These are phyloP conservation scores for Pleurotus ostreatus DNA, from an alignment of 768 basidiomycete genomes.

Conservation along the genomic window DNA sequence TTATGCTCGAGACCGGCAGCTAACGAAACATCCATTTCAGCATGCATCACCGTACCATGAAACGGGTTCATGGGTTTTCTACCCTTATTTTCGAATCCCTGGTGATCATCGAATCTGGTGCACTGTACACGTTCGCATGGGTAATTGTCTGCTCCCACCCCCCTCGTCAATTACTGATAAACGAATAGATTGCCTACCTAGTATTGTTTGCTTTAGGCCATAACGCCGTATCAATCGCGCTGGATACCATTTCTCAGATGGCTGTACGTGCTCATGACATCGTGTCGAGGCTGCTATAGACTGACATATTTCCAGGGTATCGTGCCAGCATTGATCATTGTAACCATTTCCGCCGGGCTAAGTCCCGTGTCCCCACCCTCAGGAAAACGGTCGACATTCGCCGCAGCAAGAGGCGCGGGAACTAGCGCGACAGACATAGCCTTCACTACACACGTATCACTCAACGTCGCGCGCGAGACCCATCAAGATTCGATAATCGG, in stretches of 20 bases:
- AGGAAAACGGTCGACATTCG: background rate
- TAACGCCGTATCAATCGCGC: background rate
- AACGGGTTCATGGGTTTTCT: conserved; percentile 2
- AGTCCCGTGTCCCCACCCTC: conserved; percentile 5
- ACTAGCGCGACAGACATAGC: conserved; percentile 4
- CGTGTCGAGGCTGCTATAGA: background rate
- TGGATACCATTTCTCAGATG: conserved; percentile 7
- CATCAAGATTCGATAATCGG: background rate
- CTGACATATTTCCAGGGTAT: background rate
- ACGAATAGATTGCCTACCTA: background rate
- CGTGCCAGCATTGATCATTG: conserved; percentile 5
- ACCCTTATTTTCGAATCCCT: conserved; percentile 6
- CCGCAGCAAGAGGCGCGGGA: background rate
- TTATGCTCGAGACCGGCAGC: too few species aligned
- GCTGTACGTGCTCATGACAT: background rate
- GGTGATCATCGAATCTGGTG: conserved; percentile 4
- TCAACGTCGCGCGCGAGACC: background rate
- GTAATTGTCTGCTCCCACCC: background rate
- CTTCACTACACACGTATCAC: conserved; percentile 7
- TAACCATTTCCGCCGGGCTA: conserved; percentile 2
- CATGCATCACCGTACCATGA: conserved; percentile 6
- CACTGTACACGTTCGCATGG: conserved; percentile 2
- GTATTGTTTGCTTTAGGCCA: background rate
- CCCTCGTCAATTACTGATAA: background rate
- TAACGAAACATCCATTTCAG: background rate